Percentiles rank a stretch among this genome's conserved stretches.
phyloP scores from a whole-genome alignment of 768 basidiomycete genomes.

The Baorangia bicolor region DNA sequence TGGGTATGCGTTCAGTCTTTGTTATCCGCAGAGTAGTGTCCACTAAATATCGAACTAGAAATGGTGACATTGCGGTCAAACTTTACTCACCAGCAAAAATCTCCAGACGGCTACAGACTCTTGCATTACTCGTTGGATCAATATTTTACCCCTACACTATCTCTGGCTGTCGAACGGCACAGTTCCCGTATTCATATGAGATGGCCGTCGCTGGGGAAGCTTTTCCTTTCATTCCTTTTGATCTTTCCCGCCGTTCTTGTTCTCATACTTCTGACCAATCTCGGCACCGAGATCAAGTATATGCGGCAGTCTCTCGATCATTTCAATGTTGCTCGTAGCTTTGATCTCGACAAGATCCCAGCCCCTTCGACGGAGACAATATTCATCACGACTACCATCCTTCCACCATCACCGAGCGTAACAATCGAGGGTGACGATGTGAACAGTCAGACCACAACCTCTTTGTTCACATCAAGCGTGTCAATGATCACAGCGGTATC shows the following conservation, averaged over 20 bases:
- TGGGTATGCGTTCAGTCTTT: constrained; percentile 44
- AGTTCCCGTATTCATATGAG: constrained; percentile 6
- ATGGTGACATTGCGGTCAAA: constrained; percentile 51
- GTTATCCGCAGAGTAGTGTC: background rate
- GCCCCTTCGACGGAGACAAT: constrained; percentile 24
- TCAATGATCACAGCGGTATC: constrained; percentile 11
- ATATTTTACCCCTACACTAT: constrained; percentile 58
- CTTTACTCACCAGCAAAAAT: constrained; percentile 48
- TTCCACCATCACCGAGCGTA: constrained; percentile 10
- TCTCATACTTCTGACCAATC: constrained; percentile 22
- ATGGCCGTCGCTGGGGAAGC: constrained; percentile 11
- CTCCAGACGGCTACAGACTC: constrained; percentile 44
- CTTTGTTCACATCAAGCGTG: constrained; percentile 1
- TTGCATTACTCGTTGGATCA: constrained; percentile 56
- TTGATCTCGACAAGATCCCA: constrained; percentile 5
- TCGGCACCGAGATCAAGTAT: constrained; percentile 28
- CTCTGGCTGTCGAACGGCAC: constrained; percentile 28
- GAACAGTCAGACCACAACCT: constrained; percentile 1
- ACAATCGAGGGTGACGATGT: background rate
- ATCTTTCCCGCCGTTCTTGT: constrained; percentile 16
- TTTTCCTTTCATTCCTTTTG: constrained; percentile 16
- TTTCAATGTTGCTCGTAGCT: constrained; percentile 5
- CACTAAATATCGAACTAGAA: constrained; percentile 38
- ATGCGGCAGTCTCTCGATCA: constrained; percentile 27
- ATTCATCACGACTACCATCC: constrained; percentile 30